A percentile compares a stretch with the other conserved stretches of the same genome.
Conservation (phyloP, 2,329 filamentous ascomycete species). For the Tolypocladium inflatum region DNA sequence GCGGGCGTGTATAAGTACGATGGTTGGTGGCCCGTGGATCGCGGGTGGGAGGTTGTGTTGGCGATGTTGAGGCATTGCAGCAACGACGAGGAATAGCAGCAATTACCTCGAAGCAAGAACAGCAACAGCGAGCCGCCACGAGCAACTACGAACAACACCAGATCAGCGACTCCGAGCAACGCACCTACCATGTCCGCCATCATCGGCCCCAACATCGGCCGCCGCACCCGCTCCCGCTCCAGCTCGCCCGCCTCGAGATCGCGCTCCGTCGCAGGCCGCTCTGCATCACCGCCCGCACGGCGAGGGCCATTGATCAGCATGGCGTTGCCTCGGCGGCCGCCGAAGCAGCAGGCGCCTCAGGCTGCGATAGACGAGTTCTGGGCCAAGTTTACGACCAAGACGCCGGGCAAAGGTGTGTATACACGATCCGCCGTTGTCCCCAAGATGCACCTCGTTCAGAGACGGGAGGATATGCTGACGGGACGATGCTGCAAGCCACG, state of each 20-base stretch:
- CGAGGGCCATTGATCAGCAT: background rate
- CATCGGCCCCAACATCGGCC: background rate
- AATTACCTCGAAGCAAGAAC: background rate
- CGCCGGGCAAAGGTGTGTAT: slow-evolving; percentile 54
- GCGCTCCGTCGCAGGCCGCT: background rate
- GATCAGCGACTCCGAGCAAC: background rate
- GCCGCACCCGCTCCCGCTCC: background rate
- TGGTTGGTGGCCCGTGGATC: background rate
- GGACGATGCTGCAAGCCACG: slow-evolving; percentile 35
- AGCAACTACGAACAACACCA: background rate
- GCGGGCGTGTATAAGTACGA: background rate
- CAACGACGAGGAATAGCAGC: background rate
- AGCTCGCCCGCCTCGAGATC: background rate
- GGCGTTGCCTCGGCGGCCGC: background rate
- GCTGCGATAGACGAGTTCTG: slow-evolving; percentile 63
- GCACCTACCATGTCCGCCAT: slow-evolving; percentile 3
- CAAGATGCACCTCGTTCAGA: background rate
- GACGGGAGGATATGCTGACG: background rate
- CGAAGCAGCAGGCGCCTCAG: slow-evolving; percentile 53
- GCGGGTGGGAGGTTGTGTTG: background rate
- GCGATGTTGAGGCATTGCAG: background rate
- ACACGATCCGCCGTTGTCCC: background rate
- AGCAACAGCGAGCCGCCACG: background rate
- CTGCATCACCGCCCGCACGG: background rate
- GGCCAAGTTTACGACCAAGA: slow-evolving; percentile 60